Evolutionary conservation across 108 stramenopile genomes (phyloP).

Genomic region (Nannochloropsis salina): DNA sequence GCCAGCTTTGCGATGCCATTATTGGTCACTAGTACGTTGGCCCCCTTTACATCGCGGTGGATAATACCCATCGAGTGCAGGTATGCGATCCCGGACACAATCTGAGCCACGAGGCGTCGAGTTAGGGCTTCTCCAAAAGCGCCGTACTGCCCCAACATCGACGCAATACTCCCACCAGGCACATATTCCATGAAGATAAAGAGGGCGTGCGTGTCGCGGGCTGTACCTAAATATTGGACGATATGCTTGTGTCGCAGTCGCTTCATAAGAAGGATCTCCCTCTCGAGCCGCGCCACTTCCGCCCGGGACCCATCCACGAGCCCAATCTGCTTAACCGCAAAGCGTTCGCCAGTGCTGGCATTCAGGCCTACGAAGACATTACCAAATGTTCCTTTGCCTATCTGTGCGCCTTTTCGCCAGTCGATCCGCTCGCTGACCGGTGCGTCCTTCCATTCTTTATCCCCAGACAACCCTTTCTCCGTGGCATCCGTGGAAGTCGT

Average conservation of each 20-base stretch:
- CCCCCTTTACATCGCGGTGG: constrained; percentile 63
- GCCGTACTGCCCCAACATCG: constrained; percentile 52
- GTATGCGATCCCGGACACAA: constrained; percentile 52
- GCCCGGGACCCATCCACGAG: constrained; percentile 35
- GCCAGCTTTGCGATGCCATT: constrained; percentile 55
- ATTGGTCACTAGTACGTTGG: constrained; percentile 60
- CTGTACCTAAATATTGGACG: constrained; percentile 56
- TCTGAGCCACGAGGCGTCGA: constrained; percentile 45
- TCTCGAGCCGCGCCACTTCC: constrained; percentile 42
- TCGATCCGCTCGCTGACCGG: background rate
- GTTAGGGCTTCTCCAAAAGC: constrained; percentile 47
- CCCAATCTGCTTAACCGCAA: constrained; percentile 59
- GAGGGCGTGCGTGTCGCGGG: constrained; percentile 23
- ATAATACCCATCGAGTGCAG: constrained; percentile 57
- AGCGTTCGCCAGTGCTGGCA: constrained; percentile 56
- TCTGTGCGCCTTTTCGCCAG: constrained; percentile 57
- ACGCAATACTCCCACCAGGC: constrained; percentile 52
- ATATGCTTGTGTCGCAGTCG: constrained; percentile 54
- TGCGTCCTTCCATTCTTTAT: background rate
- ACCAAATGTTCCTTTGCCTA: constrained; percentile 58
- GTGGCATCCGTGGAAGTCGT: background rate
- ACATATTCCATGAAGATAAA: constrained; percentile 61
- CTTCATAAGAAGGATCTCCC: constrained; percentile 55
- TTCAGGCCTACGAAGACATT: constrained; percentile 56
- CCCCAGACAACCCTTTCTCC: background rate